phyloP scores from a whole-genome alignment of 805 yeast genomes.

The Pichia paraexigua region DNA sequence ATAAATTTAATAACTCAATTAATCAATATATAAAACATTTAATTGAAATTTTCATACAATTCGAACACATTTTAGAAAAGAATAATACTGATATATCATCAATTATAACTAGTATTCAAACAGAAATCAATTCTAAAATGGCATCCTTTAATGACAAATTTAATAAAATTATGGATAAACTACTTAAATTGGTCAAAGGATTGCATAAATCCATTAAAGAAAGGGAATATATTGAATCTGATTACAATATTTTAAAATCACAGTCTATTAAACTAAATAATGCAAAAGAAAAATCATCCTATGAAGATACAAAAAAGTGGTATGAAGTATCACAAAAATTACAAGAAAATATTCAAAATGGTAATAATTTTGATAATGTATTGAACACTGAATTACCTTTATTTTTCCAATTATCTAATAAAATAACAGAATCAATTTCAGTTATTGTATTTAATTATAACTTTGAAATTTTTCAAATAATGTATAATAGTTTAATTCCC shows the following conservation, averaged over 20 bases:
- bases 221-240: conserved; percentile 17
- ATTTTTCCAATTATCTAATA: conserved; percentile 30
- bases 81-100: conserved; percentile 7
- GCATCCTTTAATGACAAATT: background rate
- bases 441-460: conserved; percentile 30
- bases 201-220: conserved; percentile 21
- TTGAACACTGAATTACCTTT: conserved; percentile 42
- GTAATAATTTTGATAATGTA: conserved; percentile 23
- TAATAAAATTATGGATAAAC: background rate
- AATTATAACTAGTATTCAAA: background rate
- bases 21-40: background rate
- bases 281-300: conserved; percentile 13
- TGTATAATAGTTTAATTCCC: background rate
- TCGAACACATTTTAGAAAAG: conserved; percentile 13
- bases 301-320: background rate
- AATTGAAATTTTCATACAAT: background rate
- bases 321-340: conserved; percentile 16
- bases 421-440: conserved; percentile 28
- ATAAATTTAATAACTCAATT: background rate
- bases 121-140: background rate
- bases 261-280: conserved; percentile 13
- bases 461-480: background rate
- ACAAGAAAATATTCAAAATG: conserved; percentile 11
- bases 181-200: conserved; percentile 11
- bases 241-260: conserved; percentile 17